Evolutionary conservation across 306 rosid species (phyloP), one percentile per base, ranked within the genome.

Genomic region (Glycyrrhiza uralensis): DNA sequence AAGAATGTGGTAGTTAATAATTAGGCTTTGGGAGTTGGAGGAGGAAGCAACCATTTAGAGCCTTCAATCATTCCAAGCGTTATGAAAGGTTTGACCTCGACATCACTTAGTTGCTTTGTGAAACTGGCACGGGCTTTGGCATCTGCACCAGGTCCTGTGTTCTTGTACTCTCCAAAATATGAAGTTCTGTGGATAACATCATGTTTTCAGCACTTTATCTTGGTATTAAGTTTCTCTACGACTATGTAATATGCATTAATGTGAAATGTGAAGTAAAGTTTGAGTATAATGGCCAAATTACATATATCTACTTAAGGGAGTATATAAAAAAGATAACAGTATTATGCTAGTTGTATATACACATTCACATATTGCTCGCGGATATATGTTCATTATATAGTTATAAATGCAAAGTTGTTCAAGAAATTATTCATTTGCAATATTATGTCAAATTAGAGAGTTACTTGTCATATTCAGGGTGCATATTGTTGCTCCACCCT

Each of bases 41-140:
- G 86, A 80, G 94, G 94, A 26, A 86, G 91, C 59, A 88, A 6
- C 91, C 89, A 88, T 15, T 47, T 58, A n/a, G 89, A 77, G 28
- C 50, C 91, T 32, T 84, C 18, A 71, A 88, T 69, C 44, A 32
- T 55, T 42, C 22, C 77, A 2, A 88, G 86, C 1, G 52, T 20
- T 20, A 88, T 1, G 69, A 75, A 88, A 35, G 84, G 88, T 9
- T 26, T 52, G 17, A 13, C 86, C 47, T 80, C 66, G 1, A 15
- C 33, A 0, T 35, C 70, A 5, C 2, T 78, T 1, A 84, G 46
- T 28, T 77, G 57, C 60, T 76, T 85, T 8, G 58, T 11, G 24
- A 18, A 69, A 1, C 26, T 19, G 2, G 26, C 76, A 47, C 86
- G 81, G 0, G 24, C 28, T 3, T 0, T 26, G 3, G 1, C 0